Percentiles rank a stretch among this genome's conserved stretches.
phyloP scores from a whole-genome alignment of 306 rosid species.

The Trifolium dubium region DNA sequence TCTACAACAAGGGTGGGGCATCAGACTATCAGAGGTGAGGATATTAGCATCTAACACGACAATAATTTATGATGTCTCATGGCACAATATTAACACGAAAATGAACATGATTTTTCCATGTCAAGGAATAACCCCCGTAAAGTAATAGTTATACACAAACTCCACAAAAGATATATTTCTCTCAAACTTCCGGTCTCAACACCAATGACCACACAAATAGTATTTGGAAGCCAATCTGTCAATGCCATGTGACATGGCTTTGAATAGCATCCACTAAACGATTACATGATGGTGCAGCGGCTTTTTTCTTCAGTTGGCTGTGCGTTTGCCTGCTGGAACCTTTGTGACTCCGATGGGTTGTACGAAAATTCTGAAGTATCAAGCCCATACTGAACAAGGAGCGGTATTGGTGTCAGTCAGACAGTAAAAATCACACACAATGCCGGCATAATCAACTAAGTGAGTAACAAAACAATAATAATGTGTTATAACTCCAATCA shows the following conservation, averaged over 20 bases:
- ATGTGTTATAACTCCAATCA: neutral
- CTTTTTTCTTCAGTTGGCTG: conserved; percentile 92
- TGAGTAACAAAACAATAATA: neutral
- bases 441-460: conserved; percentile 30
- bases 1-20: conserved; percentile 17
- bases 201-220: conserved; percentile 31
- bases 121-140: conserved; percentile 45
- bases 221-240: conserved; percentile 33
- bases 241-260: conserved; percentile 25
- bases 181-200: conserved; percentile 39
- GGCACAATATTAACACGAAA: conserved; percentile 39
- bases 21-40: neutral
- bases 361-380: conserved; percentile 92
- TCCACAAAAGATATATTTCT: conserved; percentile 41
- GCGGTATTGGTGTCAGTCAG: conserved; percentile 23
- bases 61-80: conserved; percentile 8
- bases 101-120: conserved; percentile 40
- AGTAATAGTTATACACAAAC: conserved; percentile 47
- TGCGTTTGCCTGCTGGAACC: conserved; percentile 69
- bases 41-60: conserved; percentile 16
- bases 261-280: conserved; percentile 32
- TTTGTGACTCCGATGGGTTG: conserved; percentile 87
- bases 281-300: conserved; percentile 87
- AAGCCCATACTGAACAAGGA: conserved; percentile 81
- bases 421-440: conserved; percentile 17